Evolutionary conservation across 2,329 filamentous ascomycete genomes (phyloP).

Genomic region (Fusarium brachygibbosum): DNA sequence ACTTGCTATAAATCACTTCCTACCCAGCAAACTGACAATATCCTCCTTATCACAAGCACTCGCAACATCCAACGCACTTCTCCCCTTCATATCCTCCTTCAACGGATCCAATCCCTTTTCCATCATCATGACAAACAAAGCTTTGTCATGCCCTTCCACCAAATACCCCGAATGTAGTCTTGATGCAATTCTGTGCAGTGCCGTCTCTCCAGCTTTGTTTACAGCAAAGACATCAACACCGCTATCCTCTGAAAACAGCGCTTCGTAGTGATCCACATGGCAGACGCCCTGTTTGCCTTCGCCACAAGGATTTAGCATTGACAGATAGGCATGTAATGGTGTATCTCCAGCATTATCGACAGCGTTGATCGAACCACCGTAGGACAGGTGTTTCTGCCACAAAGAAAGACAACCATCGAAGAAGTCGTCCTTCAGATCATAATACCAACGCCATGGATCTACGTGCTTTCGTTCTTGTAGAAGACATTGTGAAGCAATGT

Average conservation of each 20-base stretch:
- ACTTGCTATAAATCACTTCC: too few species aligned
- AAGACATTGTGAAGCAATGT: conserved; percentile 36
- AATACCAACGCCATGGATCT: background rate
- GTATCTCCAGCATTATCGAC: conserved; percentile 33
- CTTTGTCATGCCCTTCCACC: conserved; percentile 27
- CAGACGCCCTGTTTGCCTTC: background rate
- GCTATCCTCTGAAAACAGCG: conserved; percentile 30
- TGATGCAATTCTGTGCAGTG: conserved; percentile 29
- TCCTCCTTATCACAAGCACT: conserved; percentile 42
- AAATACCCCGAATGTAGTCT: rapidly evolving
- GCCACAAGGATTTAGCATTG: background rate
- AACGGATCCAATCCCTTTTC: conserved; percentile 39
- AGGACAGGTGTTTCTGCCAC: conserved; percentile 14
- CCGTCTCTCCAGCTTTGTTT: conserved; percentile 36
- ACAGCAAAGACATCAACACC: conserved; percentile 28
- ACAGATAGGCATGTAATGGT: conserved; percentile 29
- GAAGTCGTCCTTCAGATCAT: background rate
- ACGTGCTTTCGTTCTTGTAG: background rate
- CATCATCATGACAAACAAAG: conserved; percentile 35
- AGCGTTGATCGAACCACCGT: conserved; percentile 35
- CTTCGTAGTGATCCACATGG: conserved; percentile 31
- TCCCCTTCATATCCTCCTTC: conserved; percentile 39
- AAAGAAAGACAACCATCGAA: conserved; percentile 24
- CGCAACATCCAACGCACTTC: conserved; percentile 44
- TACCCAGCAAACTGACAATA: conserved; percentile 34